Evolutionary conservation across 192 early-diverging fungal species (phyloP).

Genomic region (Mortierella alpina): DNA sequence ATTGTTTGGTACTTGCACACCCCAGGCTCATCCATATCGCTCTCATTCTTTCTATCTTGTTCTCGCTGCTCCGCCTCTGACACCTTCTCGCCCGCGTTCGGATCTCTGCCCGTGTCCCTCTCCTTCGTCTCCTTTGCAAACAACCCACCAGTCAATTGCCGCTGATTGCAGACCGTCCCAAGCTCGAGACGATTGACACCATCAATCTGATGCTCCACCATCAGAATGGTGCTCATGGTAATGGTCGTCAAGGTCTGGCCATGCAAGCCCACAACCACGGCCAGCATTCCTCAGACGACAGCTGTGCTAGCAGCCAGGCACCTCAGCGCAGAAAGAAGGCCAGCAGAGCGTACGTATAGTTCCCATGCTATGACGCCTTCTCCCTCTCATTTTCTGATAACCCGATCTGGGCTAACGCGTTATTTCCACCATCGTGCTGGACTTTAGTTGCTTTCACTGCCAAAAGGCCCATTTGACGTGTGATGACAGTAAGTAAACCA

Average conservation of each 20-base stretch:
- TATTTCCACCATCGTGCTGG: no score
- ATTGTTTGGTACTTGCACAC: background rate
- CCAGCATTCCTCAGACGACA: constrained; percentile 17
- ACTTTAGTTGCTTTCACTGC: constrained; percentile 71
- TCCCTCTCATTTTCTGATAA: no score
- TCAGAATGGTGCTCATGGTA: constrained; percentile 13
- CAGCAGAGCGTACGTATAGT: constrained; percentile 53
- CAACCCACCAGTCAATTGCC: constrained; percentile 25
- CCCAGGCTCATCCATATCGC: constrained; percentile 15
- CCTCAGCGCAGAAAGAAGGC: constrained; percentile 62
- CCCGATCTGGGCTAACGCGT: background rate
- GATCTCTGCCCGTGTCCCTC: constrained; percentile 3
- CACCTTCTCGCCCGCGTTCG: background rate
- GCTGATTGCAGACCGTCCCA: constrained; percentile 48
- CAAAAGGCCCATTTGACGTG: constrained; percentile 84
- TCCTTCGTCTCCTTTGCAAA: background rate
- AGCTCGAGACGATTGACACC: constrained; percentile 52
- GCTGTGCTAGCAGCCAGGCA: constrained; percentile 5
- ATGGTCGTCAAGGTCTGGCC: background rate
- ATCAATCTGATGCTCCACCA: constrained; percentile 51
- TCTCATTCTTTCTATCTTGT: background rate
- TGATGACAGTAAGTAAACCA: constrained; percentile 66
- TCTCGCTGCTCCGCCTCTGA: background rate
- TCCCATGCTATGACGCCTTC: no score
- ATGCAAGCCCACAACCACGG: constrained; percentile 13